Evolutionary conservation across 768 basidiomycete species (phyloP), one percentile per base, ranked within the genome.

Genomic region (Clathrus columnatus): DNA sequence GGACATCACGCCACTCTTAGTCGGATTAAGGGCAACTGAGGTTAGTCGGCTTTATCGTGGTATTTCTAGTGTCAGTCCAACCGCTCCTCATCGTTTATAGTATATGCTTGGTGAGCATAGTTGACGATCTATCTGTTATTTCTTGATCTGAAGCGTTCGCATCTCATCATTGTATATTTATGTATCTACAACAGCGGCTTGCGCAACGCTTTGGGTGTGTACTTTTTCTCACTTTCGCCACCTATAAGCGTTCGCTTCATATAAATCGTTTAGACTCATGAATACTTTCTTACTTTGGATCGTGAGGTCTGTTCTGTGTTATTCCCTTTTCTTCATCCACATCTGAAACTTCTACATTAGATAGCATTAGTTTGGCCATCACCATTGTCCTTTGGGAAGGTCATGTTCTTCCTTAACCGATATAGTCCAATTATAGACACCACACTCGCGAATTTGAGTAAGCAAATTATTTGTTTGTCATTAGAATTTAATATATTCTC

Each of bases 391-490:
- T 44, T 53, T 43, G 51, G 51, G 18, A 53, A 53, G 27, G 41
- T 53, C 20, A 53, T 53, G 24, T 53, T 53, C 24, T 45, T 53
- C 36, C 18, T 44, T 10, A 53, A 53, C 18, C 21, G 51, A 29
- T 53, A 53, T 53, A 44, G 51, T 28, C 51, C 51, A 7, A 24
- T 53, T 24, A 17, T 44, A 2, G 51, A 53, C 29, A 53, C 51
- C 4, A 41, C 29, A 20, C 17, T 53, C 16, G 41, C 41, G 6
- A 44, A 43, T 20, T 53, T 43, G 18, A 53, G 51, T 53, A 47
- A 41, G 41, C 20, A 27, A 26, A 11, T 51, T 45, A 18, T 17
- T 14, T 18, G 5, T 16, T 20, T 7, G 18, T 4, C 27, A 5
- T 7, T 44, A 6, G 5, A 3, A 18, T 41, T 3, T 28, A 14